phyloP scores from a whole-genome alignment of 495 filamentous ascomycete species.

The Xylaria sp. region DNA sequence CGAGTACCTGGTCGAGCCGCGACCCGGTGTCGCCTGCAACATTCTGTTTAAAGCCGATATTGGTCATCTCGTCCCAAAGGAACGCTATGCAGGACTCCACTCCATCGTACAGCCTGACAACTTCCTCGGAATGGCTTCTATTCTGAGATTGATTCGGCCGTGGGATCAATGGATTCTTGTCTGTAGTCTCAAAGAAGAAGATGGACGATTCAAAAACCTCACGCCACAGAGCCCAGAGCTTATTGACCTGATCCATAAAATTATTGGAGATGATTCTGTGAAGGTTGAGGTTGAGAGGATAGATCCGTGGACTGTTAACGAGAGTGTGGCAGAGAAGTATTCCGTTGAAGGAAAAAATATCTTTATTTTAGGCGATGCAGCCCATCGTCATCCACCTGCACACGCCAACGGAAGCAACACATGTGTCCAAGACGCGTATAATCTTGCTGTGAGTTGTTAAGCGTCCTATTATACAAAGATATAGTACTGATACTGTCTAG shows the following conservation, averaged over 20 bases:
- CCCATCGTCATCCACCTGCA: slow-evolving; percentile 59
- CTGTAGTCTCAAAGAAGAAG: slow-evolving; percentile 49
- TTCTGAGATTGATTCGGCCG: slow-evolving; percentile 61
- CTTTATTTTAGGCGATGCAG: slow-evolving; percentile 61
- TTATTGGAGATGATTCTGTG: slow-evolving; percentile 57
- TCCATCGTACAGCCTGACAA: slow-evolving; percentile 60
- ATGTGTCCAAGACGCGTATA: slow-evolving; percentile 62
- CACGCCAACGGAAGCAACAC: slow-evolving; percentile 62
- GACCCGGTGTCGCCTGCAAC: slow-evolving; percentile 57
- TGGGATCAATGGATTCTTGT: slow-evolving; percentile 67
- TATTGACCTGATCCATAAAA: slow-evolving; percentile 45
- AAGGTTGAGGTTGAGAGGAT: slow-evolving; percentile 52
- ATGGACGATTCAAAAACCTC: slow-evolving; percentile 36
- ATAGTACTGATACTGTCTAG: slow-evolving; percentile 10
- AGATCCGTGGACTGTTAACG: slow-evolving; percentile 61
- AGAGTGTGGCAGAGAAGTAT: slow-evolving; percentile 54
- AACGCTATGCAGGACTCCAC: slow-evolving; percentile 60
- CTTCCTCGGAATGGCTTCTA: slow-evolving; percentile 49
- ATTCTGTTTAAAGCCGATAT: slow-evolving; percentile 58
- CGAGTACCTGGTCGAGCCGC: slow-evolving; percentile 49
- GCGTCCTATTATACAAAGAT: not conserved
- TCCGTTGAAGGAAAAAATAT: slow-evolving; percentile 28
- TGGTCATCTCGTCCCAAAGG: slow-evolving; percentile 45
- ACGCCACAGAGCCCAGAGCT: slow-evolving; percentile 50
- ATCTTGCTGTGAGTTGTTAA: slow-evolving; percentile 48